phyloP scores from a whole-genome alignment of 441 rosid species.

The Aleurites moluccanus region DNA sequence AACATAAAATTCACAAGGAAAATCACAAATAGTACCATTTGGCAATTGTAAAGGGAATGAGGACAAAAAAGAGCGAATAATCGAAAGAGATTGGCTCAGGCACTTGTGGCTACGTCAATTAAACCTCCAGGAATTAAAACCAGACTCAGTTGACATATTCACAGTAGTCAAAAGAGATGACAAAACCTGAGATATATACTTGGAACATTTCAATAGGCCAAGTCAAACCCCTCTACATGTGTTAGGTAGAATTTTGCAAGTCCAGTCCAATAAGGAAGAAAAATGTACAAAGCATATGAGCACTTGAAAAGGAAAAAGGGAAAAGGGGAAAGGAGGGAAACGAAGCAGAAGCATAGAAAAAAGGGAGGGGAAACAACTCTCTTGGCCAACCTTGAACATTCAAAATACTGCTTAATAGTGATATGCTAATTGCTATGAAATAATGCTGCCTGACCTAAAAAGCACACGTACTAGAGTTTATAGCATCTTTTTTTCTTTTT shows the following conservation, averaged over 20 bases:
- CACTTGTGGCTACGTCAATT: not conserved
- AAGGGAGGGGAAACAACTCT: not conserved
- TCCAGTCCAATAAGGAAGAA: not conserved
- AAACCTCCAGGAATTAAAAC: not conserved
- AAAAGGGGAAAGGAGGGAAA: too few relatives aligned
- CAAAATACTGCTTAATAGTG: not conserved
- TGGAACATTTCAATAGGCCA: too few relatives aligned
- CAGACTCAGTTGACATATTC: not conserved
- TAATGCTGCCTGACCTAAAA: not conserved
- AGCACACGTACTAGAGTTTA: not conserved
- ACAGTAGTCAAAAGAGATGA: not conserved
- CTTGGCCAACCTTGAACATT: not conserved
- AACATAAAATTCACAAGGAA: not conserved
- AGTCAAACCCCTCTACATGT: too few relatives aligned
- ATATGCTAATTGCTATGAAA: not conserved
- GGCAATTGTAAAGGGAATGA: not conserved
- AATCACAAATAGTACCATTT: too few relatives aligned
- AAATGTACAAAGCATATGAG: too few relatives aligned
- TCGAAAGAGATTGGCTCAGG: not conserved
- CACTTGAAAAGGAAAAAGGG: not conserved
- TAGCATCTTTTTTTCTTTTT: not conserved
- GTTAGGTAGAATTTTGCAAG: not conserved
- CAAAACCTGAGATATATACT: not conserved
- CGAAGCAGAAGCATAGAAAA: too few relatives aligned
- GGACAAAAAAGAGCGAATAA: not conserved